Evolutionary conservation across 2,329 filamentous ascomycete genomes (phyloP).

Genomic region (Thielaviopsis ethacetica): DNA sequence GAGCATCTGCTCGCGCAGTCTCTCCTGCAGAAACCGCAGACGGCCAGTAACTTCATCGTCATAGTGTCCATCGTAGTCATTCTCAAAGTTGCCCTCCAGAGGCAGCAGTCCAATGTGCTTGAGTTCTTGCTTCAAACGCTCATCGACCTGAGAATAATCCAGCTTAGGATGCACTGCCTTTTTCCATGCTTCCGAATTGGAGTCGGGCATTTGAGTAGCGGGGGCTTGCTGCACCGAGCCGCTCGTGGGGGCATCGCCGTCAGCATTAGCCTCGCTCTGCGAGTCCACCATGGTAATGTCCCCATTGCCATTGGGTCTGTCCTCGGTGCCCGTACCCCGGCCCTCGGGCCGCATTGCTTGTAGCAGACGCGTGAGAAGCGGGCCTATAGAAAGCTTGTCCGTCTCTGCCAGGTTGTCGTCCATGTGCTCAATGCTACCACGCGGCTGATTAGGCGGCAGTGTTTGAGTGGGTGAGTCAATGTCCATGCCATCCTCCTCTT

Average conservation of each 20-base stretch:
- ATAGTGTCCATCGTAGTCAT: slow-evolving; percentile 75
- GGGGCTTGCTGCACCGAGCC: slow-evolving; percentile 26
- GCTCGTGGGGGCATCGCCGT: slow-evolving; percentile 22
- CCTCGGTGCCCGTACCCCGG: slow-evolving; percentile 38
- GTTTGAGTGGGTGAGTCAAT: slow-evolving; percentile 54
- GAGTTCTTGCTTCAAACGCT: slow-evolving; percentile 80
- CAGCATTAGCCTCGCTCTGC: slow-evolving; percentile 24
- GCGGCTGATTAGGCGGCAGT: slow-evolving; percentile 62
- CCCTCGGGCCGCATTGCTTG: slow-evolving; percentile 67
- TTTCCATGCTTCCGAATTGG: slow-evolving; percentile 61
- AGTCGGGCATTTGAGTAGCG: slow-evolving; percentile 66
- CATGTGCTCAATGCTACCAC: slow-evolving; percentile 74
- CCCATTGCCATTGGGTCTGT: slow-evolving; percentile 36
- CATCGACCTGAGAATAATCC: slow-evolving; percentile 75
- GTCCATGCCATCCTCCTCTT: slow-evolving; percentile 77
- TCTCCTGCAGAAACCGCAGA: slow-evolving; percentile 66
- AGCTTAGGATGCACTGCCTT: slow-evolving; percentile 58
- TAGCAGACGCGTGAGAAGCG: slow-evolving; percentile 66
- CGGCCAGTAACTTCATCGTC: slow-evolving; percentile 91
- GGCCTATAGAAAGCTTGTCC: slow-evolving; percentile 76
- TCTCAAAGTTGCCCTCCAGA: slow-evolving; percentile 37
- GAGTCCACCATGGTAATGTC: slow-evolving; percentile 7
- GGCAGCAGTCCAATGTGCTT: slow-evolving; percentile 79
- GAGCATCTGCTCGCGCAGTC: slow-evolving; percentile 68
- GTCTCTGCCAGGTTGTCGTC: slow-evolving; percentile 75